Base-by-base conservation (phyloP, 2,329 filamentous ascomycete species). In the Exophiala alcalophila region DNA sequence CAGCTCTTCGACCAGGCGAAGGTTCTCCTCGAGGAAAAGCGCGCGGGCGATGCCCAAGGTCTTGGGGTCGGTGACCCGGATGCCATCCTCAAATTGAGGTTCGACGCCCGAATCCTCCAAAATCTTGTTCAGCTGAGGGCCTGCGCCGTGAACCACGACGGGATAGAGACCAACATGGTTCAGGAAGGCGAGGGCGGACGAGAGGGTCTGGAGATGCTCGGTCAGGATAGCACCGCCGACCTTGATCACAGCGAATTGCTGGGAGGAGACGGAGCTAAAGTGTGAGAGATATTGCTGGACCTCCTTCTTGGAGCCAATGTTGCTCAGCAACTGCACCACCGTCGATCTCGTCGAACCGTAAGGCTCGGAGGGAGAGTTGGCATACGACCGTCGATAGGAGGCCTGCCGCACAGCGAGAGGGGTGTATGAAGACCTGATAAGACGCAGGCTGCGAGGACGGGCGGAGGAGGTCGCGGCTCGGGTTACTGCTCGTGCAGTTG, bases 241-340 rank as follows among this genome's bases (percentile, higher is more conserved):
- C 74, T 98, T 98, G 69, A 98, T 94, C 34, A 98, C 91, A 55
- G 90, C 91, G 66, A 97, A 98, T 63, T 94, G 89, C 71, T 97
- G 90, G 24, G 89, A 94, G 30, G 89, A 92, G 50, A 96, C 90
- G 23, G 90, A 95, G 57, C 85, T 92, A 75, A 98, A 98, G 65
- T 97, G 89, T 55, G 90, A 92, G 47, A 97, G 82, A 68, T 97
- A 97, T 68, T 97, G 91, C 73, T 96, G 87, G 52, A 94, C 88
- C 72, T 98, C 91, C 49, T 91, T 78, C 77, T 94, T 94, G 52
- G 89, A 95, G 50, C 89, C 91, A 64, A 97, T 94, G 69, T 91
- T 95, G 72, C 88, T 94, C 57, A 97, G 77, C 47, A 95, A 78
- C 70, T 91, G 87, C 60, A 94, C 84, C 52, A 94, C 88, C 41